Evolutionary conservation across 2,329 filamentous ascomycete genomes (phyloP).

Genomic region (Phaeosphaeriaceae sp.): DNA sequence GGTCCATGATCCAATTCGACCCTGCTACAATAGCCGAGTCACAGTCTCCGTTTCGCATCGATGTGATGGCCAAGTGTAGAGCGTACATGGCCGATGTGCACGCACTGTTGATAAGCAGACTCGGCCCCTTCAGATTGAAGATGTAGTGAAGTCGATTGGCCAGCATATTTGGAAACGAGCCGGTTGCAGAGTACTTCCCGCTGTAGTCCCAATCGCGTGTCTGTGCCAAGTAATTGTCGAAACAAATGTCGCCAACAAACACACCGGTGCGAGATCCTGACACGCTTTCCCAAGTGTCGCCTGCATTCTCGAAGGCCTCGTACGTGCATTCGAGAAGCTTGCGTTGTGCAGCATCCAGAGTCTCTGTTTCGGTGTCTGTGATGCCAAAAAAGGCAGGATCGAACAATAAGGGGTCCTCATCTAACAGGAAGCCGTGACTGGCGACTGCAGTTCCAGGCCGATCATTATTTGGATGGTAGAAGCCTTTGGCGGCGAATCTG

Average conservation of each 20-base stretch:
- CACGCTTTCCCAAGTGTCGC: slow-evolving; percentile 33
- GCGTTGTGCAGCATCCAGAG: slow-evolving; percentile 38
- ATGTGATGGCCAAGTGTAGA: slow-evolving; percentile 28
- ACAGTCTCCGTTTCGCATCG: slow-evolving; percentile 26
- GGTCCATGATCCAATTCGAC: slow-evolving; percentile 24
- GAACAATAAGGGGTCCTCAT: slow-evolving; percentile 45
- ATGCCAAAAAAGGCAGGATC: slow-evolving; percentile 46
- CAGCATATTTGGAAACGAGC: slow-evolving; percentile 22
- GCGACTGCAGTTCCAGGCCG: slow-evolving; percentile 34
- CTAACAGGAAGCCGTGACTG: slow-evolving; percentile 33
- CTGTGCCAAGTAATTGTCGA: slow-evolving; percentile 22
- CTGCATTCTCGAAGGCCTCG: slow-evolving; percentile 52
- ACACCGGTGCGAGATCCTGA: slow-evolving; percentile 29
- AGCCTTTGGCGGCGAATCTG: slow-evolving; percentile 35
- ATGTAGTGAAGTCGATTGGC: slow-evolving; percentile 37
- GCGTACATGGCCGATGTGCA: slow-evolving; percentile 36
- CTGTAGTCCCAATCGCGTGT: slow-evolving; percentile 22
- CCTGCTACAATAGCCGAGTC: slow-evolving; percentile 31
- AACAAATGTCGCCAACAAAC: slow-evolving; percentile 28
- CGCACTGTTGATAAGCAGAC: slow-evolving; percentile 32
- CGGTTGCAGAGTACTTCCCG: slow-evolving; percentile 19
- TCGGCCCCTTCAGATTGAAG: slow-evolving; percentile 39
- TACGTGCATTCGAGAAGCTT: slow-evolving; percentile 40
- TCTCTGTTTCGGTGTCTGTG: slow-evolving; percentile 20
- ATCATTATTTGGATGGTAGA: slow-evolving; percentile 22